Evolutionary conservation across 495 filamentous ascomycete species (phyloP).

Genomic region (Hyaloscypha hepaticicola): DNA sequence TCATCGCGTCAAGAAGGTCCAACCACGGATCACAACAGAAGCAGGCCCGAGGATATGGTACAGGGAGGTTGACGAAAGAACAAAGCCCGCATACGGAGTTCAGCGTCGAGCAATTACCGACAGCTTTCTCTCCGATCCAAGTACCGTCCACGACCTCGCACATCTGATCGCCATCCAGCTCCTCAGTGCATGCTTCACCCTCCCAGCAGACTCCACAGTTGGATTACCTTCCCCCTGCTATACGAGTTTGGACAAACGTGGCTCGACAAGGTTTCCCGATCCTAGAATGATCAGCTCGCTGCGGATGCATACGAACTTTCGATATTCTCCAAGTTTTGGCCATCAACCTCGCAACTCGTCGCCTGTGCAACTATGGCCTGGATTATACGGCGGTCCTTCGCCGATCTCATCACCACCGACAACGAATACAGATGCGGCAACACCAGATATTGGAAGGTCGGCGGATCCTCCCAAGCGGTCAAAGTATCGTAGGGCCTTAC

Average conservation of each 20-base stretch:
- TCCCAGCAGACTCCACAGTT: conserved; percentile 22
- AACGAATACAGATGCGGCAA: neutral
- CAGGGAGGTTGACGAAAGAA: conserved; percentile 4
- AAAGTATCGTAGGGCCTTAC: conserved; percentile 1
- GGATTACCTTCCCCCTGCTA: conserved; percentile 7
- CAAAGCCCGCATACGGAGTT: conserved; percentile 1
- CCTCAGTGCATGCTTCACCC: conserved; percentile 34
- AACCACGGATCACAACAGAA: conserved; percentile 4
- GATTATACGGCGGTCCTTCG: conserved; percentile 18
- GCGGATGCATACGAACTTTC: conserved; percentile 34
- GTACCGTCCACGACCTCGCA: conserved; percentile 22
- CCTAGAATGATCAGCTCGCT: conserved; percentile 34
- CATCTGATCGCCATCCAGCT: conserved; percentile 34
- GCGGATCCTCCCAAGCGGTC: neutral
- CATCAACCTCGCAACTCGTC: conserved; percentile 35
- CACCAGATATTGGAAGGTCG: conserved; percentile 6
- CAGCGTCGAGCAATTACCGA: conserved; percentile 26
- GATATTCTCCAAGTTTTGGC: conserved; percentile 35
- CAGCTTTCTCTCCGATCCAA: conserved; percentile 15
- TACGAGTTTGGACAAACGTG: neutral
- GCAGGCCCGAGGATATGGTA: conserved; percentile 9
- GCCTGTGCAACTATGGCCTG: conserved; percentile 23
- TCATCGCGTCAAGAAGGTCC: conserved; percentile 17
- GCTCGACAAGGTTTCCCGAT: conserved; percentile 11
- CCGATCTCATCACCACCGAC: neutral